phyloP scores from a whole-genome alignment of 345 rosid species.

The Mangifera indica region DNA sequence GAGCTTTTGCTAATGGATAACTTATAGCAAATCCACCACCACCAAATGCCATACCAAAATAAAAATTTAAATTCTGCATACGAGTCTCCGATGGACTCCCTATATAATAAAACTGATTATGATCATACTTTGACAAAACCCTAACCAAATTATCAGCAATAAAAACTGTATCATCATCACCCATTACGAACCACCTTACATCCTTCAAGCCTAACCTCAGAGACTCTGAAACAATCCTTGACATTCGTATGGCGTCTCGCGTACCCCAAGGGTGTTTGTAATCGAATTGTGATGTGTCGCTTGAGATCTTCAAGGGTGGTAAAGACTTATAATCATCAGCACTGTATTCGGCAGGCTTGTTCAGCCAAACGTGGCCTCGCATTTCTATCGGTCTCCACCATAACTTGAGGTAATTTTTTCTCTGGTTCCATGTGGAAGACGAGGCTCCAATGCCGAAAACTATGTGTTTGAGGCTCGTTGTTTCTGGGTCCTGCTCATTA shows the following conservation, averaged over 20 bases:
- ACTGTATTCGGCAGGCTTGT: slow-evolving; percentile 33
- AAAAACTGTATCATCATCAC: slow-evolving; percentile 83
- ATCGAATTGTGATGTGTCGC: slow-evolving; percentile 46
- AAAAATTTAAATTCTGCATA: slow-evolving; percentile 63
- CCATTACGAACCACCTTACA: slow-evolving; percentile 86
- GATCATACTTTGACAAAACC: slow-evolving; percentile 70
- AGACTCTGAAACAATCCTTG: slow-evolving; percentile 66
- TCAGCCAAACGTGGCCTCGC: slow-evolving; percentile 79
- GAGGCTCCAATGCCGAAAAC: slow-evolving; percentile 80
- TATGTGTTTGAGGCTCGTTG: slow-evolving; percentile 49
- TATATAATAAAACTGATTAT: slow-evolving; percentile 57
- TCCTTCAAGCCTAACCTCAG: slow-evolving; percentile 42
- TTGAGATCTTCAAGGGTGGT: slow-evolving; percentile 56
- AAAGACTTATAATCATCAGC: slow-evolving; percentile 24
- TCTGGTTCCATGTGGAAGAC: slow-evolving; percentile 53
- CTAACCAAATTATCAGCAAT: slow-evolving; percentile 57
- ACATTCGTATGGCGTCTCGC: slow-evolving; percentile 64
- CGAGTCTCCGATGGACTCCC: slow-evolving; percentile 78
- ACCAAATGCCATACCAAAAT: slow-evolving; percentile 77
- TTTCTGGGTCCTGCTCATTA: slow-evolving; percentile 5
- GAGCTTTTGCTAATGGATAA: slow-evolving; percentile 58
- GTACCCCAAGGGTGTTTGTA: slow-evolving; percentile 47
- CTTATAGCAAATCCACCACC: slow-evolving; percentile 93
- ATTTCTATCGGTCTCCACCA: slow-evolving; percentile 68
- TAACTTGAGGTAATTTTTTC: slow-evolving; percentile 62